A percentile compares a stretch with the other conserved stretches of the same genome.
phyloP scores from a whole-genome alignment of 129 eudicot genomes.

The Glebionis coronaria region DNA sequence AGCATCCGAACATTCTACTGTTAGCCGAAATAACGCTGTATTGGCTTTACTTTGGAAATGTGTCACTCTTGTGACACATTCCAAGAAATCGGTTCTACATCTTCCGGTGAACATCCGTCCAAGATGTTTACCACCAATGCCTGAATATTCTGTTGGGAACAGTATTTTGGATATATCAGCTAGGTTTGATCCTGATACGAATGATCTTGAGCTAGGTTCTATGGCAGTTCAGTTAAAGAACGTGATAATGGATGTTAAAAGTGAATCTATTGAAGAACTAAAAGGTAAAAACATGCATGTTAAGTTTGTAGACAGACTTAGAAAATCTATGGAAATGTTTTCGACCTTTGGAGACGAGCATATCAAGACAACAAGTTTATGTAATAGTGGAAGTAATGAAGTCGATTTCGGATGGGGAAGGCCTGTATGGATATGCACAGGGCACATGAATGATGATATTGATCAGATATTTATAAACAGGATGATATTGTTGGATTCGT shows the following conservation, averaged over 20 bases:
- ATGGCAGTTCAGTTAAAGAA: constrained; percentile 15
- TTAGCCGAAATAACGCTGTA: constrained; percentile 10
- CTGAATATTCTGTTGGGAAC: constrained; percentile 23
- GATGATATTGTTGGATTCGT: constrained; percentile 19
- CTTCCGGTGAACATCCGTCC: constrained; percentile 14
- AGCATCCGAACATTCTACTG: constrained; percentile 1
- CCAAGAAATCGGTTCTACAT: constrained; percentile 4
- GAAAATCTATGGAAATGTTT: not conserved
- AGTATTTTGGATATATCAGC: not conserved
- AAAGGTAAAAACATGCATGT: constrained; percentile 2
- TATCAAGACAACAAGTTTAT: constrained; percentile 1
- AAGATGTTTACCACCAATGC: constrained; percentile 21
- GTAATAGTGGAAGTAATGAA: constrained; percentile 17
- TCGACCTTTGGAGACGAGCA: not conserved
- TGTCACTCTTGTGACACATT: not conserved
- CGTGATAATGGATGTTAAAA: constrained; percentile 4
- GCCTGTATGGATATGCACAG: constrained; percentile 21
- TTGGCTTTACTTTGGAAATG: constrained; percentile 34
- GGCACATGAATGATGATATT: constrained; percentile 3
- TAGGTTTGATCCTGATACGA: not conserved
- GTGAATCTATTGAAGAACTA: constrained; percentile 11
- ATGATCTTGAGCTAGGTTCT: not conserved
- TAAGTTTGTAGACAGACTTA: not conserved
- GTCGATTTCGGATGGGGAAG: constrained; percentile 21
- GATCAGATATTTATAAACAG: constrained; percentile 6